phyloP scores from a whole-genome alignment of 2,329 filamentous ascomycete species.

The Colletotrichum cereale region DNA sequence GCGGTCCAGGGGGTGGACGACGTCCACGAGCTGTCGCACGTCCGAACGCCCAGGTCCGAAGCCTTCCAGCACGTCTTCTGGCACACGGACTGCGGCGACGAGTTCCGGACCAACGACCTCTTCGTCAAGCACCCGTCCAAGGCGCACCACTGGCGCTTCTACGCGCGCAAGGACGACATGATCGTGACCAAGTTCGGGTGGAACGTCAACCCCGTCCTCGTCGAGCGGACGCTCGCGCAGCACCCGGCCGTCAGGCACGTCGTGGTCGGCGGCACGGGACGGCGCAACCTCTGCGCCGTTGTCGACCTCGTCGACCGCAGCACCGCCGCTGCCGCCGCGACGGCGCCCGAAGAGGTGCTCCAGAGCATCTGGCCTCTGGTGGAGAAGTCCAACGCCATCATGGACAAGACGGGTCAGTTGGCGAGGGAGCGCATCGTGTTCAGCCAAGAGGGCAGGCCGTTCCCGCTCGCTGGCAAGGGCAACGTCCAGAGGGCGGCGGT shows the following conservation, averaged over 20 bases:
- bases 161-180: conserved; percentile 54
- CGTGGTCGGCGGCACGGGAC: conserved; percentile 51
- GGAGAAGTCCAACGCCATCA: conserved; percentile 61
- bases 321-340: too few relatives aligned
- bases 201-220: conserved; percentile 56
- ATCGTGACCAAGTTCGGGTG: conserved; percentile 56
- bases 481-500: conserved; percentile 56
- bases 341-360: conserved; percentile 15
- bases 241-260: conserved; percentile 48
- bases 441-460: conserved; percentile 58
- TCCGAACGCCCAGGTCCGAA: conserved; percentile 44
- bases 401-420: conserved; percentile 58
- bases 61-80: conserved; percentile 54
- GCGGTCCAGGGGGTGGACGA: conserved; percentile 31
- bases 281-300: conserved; percentile 42
- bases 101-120: conserved; percentile 50
- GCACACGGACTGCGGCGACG: conserved; percentile 42
- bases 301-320: conserved; percentile 27
- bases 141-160: conserved; percentile 50
- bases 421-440: conserved; percentile 47
- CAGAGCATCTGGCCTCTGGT: conserved; percentile 60
- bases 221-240: conserved; percentile 50
- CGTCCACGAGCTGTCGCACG: conserved; percentile 51
- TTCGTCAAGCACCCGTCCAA: conserved; percentile 53
- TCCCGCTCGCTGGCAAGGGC: conserved; percentile 59